phyloP scores from a whole-genome alignment of 2,329 filamentous ascomycete genomes.

The Lecanosticta acicola region DNA sequence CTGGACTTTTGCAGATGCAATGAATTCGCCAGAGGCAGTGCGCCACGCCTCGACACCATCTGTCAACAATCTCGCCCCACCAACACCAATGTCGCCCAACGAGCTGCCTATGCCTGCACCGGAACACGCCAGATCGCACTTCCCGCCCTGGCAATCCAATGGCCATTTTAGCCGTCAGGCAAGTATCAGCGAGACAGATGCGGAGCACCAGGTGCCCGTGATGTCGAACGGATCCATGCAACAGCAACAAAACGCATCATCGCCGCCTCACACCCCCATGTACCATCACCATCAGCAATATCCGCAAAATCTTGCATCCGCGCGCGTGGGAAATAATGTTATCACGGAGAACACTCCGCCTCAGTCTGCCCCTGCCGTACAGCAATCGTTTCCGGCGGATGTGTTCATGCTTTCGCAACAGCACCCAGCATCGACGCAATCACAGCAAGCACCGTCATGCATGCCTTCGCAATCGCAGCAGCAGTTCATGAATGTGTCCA shows the following conservation, averaged over 20 bases:
- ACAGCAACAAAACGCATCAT: constrained; percentile 27
- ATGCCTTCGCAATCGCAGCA: constrained; percentile 14
- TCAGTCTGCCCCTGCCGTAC: constrained; percentile 47
- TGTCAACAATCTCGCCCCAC: constrained; percentile 41
- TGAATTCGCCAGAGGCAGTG: constrained; percentile 42
- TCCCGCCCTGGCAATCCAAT: constrained; percentile 38
- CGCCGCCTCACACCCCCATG: constrained; percentile 44
- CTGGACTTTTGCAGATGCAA: constrained; percentile 43
- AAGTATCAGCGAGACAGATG: constrained; percentile 36
- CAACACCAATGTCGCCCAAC: constrained; percentile 44
- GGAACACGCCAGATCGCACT: constrained; percentile 25
- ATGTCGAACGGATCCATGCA: constrained; percentile 9
- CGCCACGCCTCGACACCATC: constrained; percentile 31
- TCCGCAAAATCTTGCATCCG: constrained; percentile 11
- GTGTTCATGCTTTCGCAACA: constrained; percentile 30
- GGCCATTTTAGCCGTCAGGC: constrained; percentile 34
- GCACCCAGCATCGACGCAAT: constrained; percentile 11
- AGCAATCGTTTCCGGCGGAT: constrained; percentile 40
- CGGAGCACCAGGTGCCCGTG: constrained; percentile 23
- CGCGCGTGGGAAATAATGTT: constrained; percentile 29
- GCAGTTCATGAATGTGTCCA: constrained; percentile 27
- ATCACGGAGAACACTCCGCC: constrained; percentile 45
- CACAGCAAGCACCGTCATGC: constrained; percentile 13
- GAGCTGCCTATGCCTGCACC: constrained; percentile 28
- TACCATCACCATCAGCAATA: constrained; percentile 24